Base-by-base conservation (phyloP, 164 flowering plant genomes). In the Macadamia tetraphylla region DNA sequence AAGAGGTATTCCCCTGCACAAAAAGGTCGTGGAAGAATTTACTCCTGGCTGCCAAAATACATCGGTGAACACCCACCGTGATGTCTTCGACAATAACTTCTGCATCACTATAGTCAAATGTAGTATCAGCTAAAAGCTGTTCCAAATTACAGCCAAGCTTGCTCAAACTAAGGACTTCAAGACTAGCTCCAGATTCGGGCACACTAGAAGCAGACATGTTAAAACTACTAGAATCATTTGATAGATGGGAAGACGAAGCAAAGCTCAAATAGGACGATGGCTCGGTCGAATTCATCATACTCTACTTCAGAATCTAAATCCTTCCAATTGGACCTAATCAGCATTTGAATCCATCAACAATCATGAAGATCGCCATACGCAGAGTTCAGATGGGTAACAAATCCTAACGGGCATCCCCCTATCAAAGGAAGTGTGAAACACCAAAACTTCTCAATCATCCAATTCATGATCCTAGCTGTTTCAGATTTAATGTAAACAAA, bases 11-110 rank as follows among this genome's bases (percentile, higher is more conserved):
- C 8, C 67, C 77, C 49, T 66, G 61, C 59, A 66, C 73, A 60
- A 88, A 87, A 10, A 84, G 81, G 2, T 84, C 82, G 62, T 75
- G 69, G 65, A 88, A 88, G 66, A 87, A 85, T 29, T 61, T 70
- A 69, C 94, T 86, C 74, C 94, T 71, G 14, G 89, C 79, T 58
- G 89, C 88, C 66, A 88, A 76, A 60, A 88, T 83, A 74, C 94
- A 88, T 29, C 88, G 70, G 62, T 88, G 88, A 56, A 85, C 83
- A 55, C 87, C 82, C 29, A 88, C 82, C 1, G 80, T 4, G 55
- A 69, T 43, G 0, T 75, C 89, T 59, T 87, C 94, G 29, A 88
- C 88, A 6, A 83, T 48, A n/a, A 88, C 74, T 6, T 81, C 82
- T 9, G 85, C 91, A 74, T 88, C 94, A 57, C 80, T 78, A 69